A percentile compares a stretch with the other conserved stretches of the same genome.
phyloP scores from a whole-genome alignment of 345 rosid species.

The Eucalyptus paniculata region DNA sequence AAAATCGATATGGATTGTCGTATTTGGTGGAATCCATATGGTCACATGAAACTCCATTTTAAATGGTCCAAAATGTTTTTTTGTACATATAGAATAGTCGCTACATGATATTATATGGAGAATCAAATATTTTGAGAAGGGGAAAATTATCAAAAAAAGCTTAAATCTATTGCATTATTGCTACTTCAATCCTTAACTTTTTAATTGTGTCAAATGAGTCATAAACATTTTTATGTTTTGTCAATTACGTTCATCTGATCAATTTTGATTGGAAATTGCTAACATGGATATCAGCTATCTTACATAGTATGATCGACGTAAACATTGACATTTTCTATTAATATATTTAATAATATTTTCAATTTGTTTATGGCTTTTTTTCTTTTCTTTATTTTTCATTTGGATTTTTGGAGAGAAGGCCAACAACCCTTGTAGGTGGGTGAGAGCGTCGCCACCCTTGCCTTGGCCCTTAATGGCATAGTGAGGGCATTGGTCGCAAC shows the following conservation, averaged over 20 bases:
- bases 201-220: too few relatives aligned
- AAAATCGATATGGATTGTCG: neutral
- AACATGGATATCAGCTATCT: rapidly evolving
- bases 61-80: neutral
- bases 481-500: too few relatives aligned
- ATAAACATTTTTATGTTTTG: too few relatives aligned
- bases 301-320: rapidly evolving
- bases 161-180: rapidly evolving
- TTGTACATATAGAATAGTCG: neutral
- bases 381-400: too few relatives aligned
- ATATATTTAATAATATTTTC: too few relatives aligned
- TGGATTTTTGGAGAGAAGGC: neutral
- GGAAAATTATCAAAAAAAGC: too few relatives aligned
- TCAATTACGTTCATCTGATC: rapidly evolving
- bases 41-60: neutral
- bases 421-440: rapidly evolving
- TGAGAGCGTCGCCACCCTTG: rapidly evolving
- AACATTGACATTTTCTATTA: too few relatives aligned
- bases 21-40: neutral
- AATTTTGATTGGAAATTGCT: too few relatives aligned
- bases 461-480: neutral
- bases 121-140: neutral
- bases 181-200: too few relatives aligned
- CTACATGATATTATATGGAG: neutral
- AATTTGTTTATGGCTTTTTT: too few relatives aligned